phyloP scores from a whole-genome alignment of 805 yeast species.

The Metahyphopichia silvanorum region DNA sequence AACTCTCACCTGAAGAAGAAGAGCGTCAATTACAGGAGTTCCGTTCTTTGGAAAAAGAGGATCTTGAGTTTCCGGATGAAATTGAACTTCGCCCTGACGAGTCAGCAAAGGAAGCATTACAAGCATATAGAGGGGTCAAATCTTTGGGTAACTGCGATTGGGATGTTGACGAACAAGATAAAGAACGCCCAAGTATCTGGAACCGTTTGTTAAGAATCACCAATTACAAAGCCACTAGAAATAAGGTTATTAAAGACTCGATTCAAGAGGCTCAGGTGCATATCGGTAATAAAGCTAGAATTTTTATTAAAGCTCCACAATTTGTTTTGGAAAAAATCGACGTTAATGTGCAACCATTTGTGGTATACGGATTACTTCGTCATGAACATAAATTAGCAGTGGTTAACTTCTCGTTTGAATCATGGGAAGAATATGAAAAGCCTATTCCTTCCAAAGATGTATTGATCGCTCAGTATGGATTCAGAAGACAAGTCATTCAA shows the following conservation, averaged over 20 bases:
- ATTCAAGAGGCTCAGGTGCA: constrained; percentile 37
- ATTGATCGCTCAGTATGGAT: constrained; percentile 87
- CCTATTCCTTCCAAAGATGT: constrained; percentile 84
- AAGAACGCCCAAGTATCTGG: constrained; percentile 77
- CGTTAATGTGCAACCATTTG: constrained; percentile 48
- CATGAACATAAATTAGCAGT: constrained; percentile 87
- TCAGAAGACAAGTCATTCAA: constrained; percentile 76
- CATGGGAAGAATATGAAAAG: constrained; percentile 86
- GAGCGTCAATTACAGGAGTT: constrained; percentile 68
- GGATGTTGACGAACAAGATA: constrained; percentile 84
- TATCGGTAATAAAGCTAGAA: constrained; percentile 60
- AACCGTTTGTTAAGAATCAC: constrained; percentile 66
- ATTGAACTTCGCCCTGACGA: constrained; percentile 76
- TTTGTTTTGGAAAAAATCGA: constrained; percentile 40
- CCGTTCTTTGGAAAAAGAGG: constrained; percentile 73
- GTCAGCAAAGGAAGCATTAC: constrained; percentile 70
- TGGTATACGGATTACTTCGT: constrained; percentile 69
- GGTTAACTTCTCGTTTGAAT: constrained; percentile 73
- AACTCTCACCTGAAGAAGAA: constrained; percentile 79
- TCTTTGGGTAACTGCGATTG: constrained; percentile 77
- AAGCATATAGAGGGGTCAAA: constrained; percentile 83
- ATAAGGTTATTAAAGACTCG: constrained; percentile 62
- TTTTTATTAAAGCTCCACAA: constrained; percentile 59
- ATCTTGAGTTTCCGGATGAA: constrained; percentile 93
- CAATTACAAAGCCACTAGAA: constrained; percentile 73